Percentiles rank a stretch among this genome's conserved stretches.
Conservation (phyloP, 164 flowering plant genomes). For the Hamamelis virginiana region DNA sequence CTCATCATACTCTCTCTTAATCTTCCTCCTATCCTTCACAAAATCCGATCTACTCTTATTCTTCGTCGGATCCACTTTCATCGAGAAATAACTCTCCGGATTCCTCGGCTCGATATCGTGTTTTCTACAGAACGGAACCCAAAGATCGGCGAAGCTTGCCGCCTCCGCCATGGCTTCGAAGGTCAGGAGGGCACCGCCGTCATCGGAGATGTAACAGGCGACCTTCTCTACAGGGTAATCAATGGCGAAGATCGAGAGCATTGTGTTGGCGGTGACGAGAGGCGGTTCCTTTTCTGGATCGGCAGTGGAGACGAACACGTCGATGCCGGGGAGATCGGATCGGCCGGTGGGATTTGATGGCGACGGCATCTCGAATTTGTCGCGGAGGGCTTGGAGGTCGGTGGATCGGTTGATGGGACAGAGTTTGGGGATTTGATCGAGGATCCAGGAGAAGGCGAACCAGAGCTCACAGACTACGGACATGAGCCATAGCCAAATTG, state of each 20-base stretch:
- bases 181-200: constrained; percentile 77
- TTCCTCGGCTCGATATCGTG: constrained; percentile 79
- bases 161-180: constrained; percentile 97
- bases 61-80: constrained; percentile 75
- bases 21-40: constrained; percentile 69
- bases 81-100: constrained; percentile 65
- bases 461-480: constrained; percentile 73
- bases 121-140: constrained; percentile 84
- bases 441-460: constrained; percentile 88
- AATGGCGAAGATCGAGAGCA: constrained; percentile 67
- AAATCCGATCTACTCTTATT: constrained; percentile 69
- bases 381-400: constrained; percentile 54
- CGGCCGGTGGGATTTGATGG: constrained; percentile 71
- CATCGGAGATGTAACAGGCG: constrained; percentile 77
- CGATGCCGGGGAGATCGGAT: constrained; percentile 78
- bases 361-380: constrained; percentile 73
- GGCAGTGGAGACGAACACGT: constrained; percentile 77
- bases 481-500: constrained; percentile 77
- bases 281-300: constrained; percentile 93
- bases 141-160: constrained; percentile 69
- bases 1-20: constrained; percentile 85
- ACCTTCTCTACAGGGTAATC: constrained; percentile 83
- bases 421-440: constrained; percentile 77
- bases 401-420: constrained; percentile 65
- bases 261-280: constrained; percentile 75